These are phyloP conservation scores for Naegleria gruberi DNA, from an alignment of 208 protist genomes.

Conservation along the genomic window DNA sequence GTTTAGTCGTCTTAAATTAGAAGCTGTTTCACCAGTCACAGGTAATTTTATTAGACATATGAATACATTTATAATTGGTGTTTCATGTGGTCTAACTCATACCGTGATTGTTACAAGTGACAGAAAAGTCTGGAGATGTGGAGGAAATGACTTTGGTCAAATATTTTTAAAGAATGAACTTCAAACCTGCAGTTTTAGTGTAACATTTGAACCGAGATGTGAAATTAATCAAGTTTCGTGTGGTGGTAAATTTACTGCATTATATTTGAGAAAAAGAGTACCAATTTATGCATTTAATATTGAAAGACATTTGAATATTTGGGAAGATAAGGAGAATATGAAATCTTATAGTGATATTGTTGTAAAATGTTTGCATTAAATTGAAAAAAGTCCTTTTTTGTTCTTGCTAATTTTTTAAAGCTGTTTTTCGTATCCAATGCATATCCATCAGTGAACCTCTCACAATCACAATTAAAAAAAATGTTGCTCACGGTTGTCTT, in stretches of 20 bases:
- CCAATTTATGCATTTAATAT: neutral
- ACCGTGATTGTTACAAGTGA: neutral
- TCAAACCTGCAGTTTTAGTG: neutral
- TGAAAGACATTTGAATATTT: neutral
- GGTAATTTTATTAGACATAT: neutral
- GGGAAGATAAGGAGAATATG: neutral
- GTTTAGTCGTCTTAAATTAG: neutral
- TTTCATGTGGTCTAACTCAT: neutral
- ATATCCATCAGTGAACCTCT: too few relatives aligned
- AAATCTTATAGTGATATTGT: neutral
- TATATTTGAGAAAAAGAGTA: neutral
- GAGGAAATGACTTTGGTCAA: conserved; percentile 3
- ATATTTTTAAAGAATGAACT: neutral
- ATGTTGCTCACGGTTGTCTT: neutral
- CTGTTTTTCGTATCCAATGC: too few relatives aligned
- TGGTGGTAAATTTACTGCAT: neutral
- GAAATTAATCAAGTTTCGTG: neutral
- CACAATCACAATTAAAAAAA: too few relatives aligned
- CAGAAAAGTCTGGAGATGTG: neutral
- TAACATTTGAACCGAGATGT: neutral
- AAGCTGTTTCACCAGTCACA: neutral
- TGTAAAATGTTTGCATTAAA: neutral
- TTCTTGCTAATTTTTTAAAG: too few relatives aligned
- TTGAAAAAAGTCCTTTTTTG: too few relatives aligned
- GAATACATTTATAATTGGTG: neutral